phyloP scores from a whole-genome alignment of 2,329 filamentous ascomycete species.

The Epichloe sibirici region DNA sequence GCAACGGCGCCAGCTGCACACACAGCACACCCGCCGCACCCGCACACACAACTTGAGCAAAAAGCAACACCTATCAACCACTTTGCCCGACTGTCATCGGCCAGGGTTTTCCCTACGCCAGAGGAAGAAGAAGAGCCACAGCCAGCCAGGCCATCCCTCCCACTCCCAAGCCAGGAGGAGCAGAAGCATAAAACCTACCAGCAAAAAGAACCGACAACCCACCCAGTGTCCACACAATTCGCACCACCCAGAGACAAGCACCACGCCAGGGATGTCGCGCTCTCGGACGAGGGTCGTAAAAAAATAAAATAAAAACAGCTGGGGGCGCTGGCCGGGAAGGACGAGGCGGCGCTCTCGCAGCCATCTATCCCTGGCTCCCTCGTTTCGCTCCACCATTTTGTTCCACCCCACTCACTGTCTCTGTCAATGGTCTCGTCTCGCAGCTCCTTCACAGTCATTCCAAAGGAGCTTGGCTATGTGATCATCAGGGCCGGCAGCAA shows the following conservation, averaged over 20 bases:
- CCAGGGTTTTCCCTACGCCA: conserved; percentile 3
- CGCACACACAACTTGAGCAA: neutral
- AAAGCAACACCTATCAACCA: conserved; percentile 3
- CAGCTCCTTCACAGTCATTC: neutral
- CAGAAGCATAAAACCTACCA: neutral
- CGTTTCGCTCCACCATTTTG: conserved; percentile 1
- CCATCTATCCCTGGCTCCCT: conserved; percentile 1
- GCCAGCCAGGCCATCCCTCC: neutral
- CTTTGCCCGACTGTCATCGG: conserved; percentile 6
- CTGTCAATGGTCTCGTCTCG: neutral
- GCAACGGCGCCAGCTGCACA: neutral
- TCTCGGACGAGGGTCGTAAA: neutral
- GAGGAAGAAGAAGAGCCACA: neutral
- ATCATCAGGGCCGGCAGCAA: neutral
- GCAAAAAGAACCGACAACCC: conserved; percentile 1
- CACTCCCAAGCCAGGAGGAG: neutral
- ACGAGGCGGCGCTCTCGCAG: neutral
- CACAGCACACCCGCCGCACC: neutral
- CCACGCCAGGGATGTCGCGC: conserved; percentile 3
- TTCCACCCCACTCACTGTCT: conserved; percentile 1
- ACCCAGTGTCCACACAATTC: neutral
- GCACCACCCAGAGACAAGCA: neutral
- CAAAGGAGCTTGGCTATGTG: neutral
- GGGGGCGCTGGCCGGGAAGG: neutral
- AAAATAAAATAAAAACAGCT: conserved; percentile 1